phyloP scores from a whole-genome alignment of 2,329 filamentous ascomycete species.

The Plectosphaerella plurivora region DNA sequence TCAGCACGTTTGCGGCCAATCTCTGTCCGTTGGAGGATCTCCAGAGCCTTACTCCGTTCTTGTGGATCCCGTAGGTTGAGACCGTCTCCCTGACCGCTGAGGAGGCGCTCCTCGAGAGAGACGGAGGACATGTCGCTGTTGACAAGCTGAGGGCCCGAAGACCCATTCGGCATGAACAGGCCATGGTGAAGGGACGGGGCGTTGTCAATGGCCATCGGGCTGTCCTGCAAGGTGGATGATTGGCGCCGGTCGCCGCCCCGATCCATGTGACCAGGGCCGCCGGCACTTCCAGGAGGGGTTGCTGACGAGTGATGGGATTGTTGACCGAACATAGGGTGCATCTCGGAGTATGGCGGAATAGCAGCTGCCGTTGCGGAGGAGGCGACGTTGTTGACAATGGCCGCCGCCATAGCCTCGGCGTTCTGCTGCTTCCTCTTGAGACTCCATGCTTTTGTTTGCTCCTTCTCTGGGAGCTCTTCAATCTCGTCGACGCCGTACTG shows the following conservation, averaged over 20 bases:
- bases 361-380: constrained; percentile 7
- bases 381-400: constrained; percentile 16
- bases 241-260: not conserved
- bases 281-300: constrained; percentile 9
- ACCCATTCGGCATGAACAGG: constrained; percentile 33
- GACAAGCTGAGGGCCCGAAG: constrained; percentile 36
- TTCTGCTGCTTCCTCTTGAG: constrained; percentile 67
- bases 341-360: constrained; percentile 5
- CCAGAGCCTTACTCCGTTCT: constrained; percentile 45
- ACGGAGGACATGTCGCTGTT: constrained; percentile 32
- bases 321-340: constrained; percentile 4
- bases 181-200: constrained; percentile 33
- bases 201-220: constrained; percentile 34
- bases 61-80: constrained; percentile 40
- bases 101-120: constrained; percentile 46
- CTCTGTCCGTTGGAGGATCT: constrained; percentile 47
- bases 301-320: constrained; percentile 12
- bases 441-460: constrained; percentile 73
- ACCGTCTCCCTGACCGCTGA: constrained; percentile 40
- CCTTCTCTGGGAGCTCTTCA: constrained; percentile 80
- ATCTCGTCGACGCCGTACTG: constrained; percentile 86
- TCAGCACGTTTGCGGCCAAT: constrained; percentile 45
- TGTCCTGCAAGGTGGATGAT: constrained; percentile 20
- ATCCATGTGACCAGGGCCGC: not conserved
- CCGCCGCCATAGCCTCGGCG: constrained; percentile 45